phyloP scores from a whole-genome alignment of 2,329 filamentous ascomycete genomes.

The Myriosclerotinia curreyana region DNA sequence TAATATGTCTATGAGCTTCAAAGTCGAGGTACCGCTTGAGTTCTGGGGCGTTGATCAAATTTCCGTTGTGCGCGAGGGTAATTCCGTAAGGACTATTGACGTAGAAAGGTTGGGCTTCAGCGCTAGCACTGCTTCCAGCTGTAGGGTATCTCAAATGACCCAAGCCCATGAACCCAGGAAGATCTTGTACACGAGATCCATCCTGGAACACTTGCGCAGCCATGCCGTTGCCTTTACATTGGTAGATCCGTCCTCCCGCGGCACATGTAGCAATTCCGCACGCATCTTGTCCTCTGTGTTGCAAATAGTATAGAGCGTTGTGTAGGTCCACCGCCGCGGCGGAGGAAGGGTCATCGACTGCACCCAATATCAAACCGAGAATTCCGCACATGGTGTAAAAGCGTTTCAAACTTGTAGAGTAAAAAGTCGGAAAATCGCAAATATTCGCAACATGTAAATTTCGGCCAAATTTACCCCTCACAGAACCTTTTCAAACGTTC shows the following conservation, averaged over 20 bases:
- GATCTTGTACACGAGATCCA: constrained; percentile 67
- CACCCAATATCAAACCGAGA: constrained; percentile 58
- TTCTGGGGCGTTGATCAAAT: constrained; percentile 74
- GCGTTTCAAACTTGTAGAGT: neutral
- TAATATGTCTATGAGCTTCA: constrained; percentile 47
- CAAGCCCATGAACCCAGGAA: constrained; percentile 83
- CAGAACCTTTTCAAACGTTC: no score
- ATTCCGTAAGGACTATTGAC: constrained; percentile 85
- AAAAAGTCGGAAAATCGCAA: neutral
- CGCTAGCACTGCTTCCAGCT: constrained; percentile 76
- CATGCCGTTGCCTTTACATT: constrained; percentile 89
- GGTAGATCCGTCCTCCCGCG: constrained; percentile 75
- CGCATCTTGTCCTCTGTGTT: constrained; percentile 79
- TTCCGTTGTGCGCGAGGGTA: constrained; percentile 80
- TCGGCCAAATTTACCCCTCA: no score
- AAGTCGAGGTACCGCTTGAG: constrained; percentile 54
- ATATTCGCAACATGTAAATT: neutral
- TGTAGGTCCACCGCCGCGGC: constrained; percentile 63
- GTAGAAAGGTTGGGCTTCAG: constrained; percentile 90
- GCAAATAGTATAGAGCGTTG: constrained; percentile 68
- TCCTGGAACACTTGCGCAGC: constrained; percentile 82
- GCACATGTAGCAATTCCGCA: constrained; percentile 77
- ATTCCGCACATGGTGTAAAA: constrained; percentile 57
- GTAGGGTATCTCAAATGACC: constrained; percentile 88
- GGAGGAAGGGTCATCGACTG: constrained; percentile 47